These are phyloP conservation scores for Daldinia loculata DNA, from an alignment of 495 filamentous ascomycete genomes.

Conservation along the genomic window DNA sequence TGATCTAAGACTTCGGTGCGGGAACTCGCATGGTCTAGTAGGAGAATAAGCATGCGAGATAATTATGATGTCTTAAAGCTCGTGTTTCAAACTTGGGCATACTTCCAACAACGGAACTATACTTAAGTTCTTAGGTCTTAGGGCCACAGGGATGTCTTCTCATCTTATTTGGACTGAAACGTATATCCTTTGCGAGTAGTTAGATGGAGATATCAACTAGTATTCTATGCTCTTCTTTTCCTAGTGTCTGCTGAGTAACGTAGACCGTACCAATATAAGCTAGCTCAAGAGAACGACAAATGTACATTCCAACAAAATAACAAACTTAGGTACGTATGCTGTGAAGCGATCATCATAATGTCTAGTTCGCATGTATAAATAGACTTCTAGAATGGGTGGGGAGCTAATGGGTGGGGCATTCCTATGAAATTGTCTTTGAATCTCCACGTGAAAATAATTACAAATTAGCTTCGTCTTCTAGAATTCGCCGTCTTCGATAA, in stretches of 20 bases:
- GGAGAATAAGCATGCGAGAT: background rate
- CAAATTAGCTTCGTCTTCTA: no score
- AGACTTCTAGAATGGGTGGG: background rate
- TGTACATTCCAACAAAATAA: background rate
- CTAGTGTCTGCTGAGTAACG: background rate
- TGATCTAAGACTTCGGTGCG: background rate
- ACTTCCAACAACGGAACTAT: background rate
- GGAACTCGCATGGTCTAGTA: background rate
- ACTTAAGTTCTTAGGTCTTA: background rate
- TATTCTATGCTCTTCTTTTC: background rate
- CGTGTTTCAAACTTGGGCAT: background rate
- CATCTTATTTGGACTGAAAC: background rate
- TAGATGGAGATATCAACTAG: background rate
- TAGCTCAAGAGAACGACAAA: background rate
- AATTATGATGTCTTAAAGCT: background rate
- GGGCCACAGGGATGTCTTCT: background rate
- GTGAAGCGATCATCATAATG: background rate
- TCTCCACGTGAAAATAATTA: background rate
- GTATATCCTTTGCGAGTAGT: background rate
- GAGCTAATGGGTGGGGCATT: background rate
- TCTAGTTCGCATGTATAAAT: background rate
- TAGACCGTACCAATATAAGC: background rate
- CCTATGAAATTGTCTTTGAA: background rate
- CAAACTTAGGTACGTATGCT: background rate
- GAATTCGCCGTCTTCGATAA: no score